phyloP scores from a whole-genome alignment of 225 moss, liverwort and hornwort species.

The Climacium dendroides region DNA sequence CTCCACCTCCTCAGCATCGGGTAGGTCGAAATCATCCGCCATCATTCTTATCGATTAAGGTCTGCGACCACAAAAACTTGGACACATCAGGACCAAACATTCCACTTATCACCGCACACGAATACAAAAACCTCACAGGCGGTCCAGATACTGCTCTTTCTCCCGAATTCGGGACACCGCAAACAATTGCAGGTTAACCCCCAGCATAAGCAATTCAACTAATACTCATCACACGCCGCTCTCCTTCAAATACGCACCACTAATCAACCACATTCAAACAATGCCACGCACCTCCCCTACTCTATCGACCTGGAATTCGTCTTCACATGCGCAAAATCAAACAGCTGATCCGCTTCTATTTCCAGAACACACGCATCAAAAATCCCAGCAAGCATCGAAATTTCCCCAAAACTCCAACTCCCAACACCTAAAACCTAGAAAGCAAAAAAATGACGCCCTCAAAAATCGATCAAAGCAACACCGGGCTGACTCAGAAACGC shows the following conservation, averaged over 20 bases:
- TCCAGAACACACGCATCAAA: background rate
- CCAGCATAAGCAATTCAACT: background rate
- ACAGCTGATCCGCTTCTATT: background rate
- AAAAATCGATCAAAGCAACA: background rate
- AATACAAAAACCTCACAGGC: background rate
- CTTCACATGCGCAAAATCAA: background rate
- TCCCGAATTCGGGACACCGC: background rate
- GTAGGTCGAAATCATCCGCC: constrained; percentile 72
- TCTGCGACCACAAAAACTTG: background rate
- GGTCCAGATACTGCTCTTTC: background rate
- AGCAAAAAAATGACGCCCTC: background rate
- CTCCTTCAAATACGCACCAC: background rate
- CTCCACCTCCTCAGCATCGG: constrained; percentile 56
- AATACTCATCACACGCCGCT: background rate
- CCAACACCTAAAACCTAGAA: background rate
- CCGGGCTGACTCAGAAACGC: background rate
- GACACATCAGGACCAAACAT: background rate
- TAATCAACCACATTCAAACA: background rate
- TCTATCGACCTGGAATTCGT: background rate
- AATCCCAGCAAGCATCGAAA: background rate
- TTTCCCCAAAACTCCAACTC: background rate
- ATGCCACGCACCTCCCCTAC: background rate
- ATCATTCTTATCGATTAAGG: background rate
- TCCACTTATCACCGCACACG: background rate
- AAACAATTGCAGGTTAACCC: background rate